Percentiles rank a stretch among this genome's conserved stretches.
Evolutionary conservation across 768 basidiomycete genomes (phyloP).

Genomic region (Rossbeevera mucosa): DNA sequence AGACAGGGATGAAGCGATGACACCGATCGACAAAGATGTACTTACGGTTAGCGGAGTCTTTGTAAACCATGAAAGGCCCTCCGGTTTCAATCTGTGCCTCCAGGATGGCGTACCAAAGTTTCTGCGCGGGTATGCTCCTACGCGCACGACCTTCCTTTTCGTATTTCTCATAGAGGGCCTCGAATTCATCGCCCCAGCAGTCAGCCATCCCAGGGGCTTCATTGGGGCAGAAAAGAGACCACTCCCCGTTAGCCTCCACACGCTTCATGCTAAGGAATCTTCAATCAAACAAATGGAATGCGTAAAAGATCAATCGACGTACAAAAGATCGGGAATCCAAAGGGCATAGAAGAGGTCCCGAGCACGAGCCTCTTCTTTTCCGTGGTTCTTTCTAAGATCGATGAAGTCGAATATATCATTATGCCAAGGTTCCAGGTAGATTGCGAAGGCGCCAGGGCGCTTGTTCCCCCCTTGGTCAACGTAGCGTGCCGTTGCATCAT

Average conservation of each 20-base stretch:
- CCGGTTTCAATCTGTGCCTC: conserved; percentile 99
- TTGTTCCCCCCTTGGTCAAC: conserved; percentile 99
- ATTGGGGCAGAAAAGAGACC: conserved; percentile 97
- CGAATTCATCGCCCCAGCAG: conserved; percentile 87
- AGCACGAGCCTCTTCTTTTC: conserved; percentile 95
- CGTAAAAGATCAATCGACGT: conserved; percentile 25
- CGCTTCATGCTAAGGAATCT: conserved; percentile 80
- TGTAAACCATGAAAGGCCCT: conserved; percentile 99
- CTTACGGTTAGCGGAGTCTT: conserved; percentile 90
- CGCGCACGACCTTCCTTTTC: conserved; percentile 86
- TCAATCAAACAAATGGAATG: not conserved
- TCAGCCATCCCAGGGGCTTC: conserved; percentile 90
- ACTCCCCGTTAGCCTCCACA: conserved; percentile 82
- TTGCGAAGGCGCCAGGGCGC: conserved; percentile 95
- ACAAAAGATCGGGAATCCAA: conserved; percentile 98
- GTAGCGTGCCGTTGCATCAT: conserved; percentile 96
- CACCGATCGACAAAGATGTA: conserved; percentile 5
- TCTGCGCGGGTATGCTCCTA: conserved; percentile 87
- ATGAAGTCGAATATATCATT: conserved; percentile 96
- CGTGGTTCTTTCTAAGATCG: conserved; percentile 97
- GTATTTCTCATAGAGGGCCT: conserved; percentile 78
- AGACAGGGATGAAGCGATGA: conserved; percentile 1
- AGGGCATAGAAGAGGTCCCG: conserved; percentile 97
- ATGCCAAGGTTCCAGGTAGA: conserved; percentile 99
- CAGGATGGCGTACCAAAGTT: conserved; percentile 96